Conservation (phyloP, 148 eudicot genomes). For the Polygonum maritimum region DNA sequence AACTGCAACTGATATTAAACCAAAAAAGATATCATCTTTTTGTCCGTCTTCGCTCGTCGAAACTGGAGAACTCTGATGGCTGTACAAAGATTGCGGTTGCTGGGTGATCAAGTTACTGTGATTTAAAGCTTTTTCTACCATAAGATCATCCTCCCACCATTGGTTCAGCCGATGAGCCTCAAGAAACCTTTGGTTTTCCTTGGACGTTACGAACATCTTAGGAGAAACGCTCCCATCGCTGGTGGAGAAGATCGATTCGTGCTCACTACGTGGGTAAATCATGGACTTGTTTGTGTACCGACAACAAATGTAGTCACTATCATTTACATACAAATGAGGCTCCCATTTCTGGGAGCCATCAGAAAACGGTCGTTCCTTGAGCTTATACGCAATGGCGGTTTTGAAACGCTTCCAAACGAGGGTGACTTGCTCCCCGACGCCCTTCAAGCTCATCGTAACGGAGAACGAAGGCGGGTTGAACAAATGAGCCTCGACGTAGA, state of each 20-base stretch:
- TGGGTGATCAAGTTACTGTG: constrained; percentile 67
- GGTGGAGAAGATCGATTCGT: constrained; percentile 39
- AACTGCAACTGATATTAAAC: not conserved
- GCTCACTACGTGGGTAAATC: constrained; percentile 11
- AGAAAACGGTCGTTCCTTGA: constrained; percentile 7
- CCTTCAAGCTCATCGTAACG: constrained; percentile 50
- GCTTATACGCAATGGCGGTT: constrained; percentile 50
- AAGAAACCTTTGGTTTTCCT: constrained; percentile 74
- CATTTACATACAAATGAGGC: constrained; percentile 76
- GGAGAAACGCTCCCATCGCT: constrained; percentile 22
- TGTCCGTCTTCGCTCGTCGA: not conserved
- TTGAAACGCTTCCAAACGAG: constrained; percentile 52
- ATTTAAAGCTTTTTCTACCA: constrained; percentile 46
- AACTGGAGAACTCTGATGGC: constrained; percentile 26
- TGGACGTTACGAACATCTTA: constrained; percentile 66
- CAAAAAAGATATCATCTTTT: not conserved
- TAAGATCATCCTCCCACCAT: constrained; percentile 92
- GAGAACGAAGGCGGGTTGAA: constrained; percentile 91
- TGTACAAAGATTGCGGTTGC: constrained; percentile 64
- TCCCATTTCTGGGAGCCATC: constrained; percentile 46
- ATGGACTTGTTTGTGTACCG: constrained; percentile 36
- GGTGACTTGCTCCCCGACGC: constrained; percentile 57
- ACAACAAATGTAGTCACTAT: constrained; percentile 80
- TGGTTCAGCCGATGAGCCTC: constrained; percentile 82
- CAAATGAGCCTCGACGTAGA: constrained; percentile 73